phyloP scores from a whole-genome alignment of 2,329 filamentous ascomycete species.

The Lachnellula hyalina region DNA sequence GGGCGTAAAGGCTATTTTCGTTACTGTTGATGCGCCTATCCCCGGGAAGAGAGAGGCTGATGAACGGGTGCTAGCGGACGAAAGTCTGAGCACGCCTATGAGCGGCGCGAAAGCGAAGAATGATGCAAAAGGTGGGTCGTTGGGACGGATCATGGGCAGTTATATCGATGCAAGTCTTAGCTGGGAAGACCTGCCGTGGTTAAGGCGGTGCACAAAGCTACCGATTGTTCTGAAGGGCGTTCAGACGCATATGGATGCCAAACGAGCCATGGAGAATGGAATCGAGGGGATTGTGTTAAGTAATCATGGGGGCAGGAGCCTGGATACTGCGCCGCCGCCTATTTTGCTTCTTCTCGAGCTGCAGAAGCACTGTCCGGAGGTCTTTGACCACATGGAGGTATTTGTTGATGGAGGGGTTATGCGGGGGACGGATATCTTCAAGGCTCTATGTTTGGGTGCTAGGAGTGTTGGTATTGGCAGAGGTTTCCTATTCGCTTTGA shows the following conservation, averaged over 20 bases:
- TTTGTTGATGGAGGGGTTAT: constrained; percentile 60
- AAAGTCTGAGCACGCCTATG: constrained; percentile 43
- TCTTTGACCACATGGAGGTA: constrained; percentile 56
- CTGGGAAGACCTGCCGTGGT: constrained; percentile 63
- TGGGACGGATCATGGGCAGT: constrained; percentile 50
- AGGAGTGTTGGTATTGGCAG: constrained; percentile 59
- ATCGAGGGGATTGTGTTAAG: constrained; percentile 63
- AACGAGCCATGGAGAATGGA: constrained; percentile 51
- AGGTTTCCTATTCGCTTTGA: constrained; percentile 53
- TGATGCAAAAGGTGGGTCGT: constrained; percentile 48
- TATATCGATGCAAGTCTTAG: constrained; percentile 52
- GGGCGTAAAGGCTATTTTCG: constrained; percentile 48
- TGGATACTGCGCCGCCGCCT: constrained; percentile 47
- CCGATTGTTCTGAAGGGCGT: constrained; percentile 64
- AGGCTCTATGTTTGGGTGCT: constrained; percentile 60
- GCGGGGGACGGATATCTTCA: constrained; percentile 63
- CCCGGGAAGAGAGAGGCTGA: constrained; percentile 49
- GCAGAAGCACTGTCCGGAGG: constrained; percentile 52
- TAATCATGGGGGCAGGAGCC: constrained; percentile 62
- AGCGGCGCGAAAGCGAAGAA: constrained; percentile 44
- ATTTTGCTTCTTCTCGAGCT: constrained; percentile 59
- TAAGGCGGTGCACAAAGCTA: constrained; percentile 51
- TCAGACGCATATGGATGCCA: constrained; percentile 61
- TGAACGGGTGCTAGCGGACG: constrained; percentile 42
- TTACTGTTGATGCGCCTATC: constrained; percentile 55